Percentiles rank a stretch among this genome's conserved stretches.
phyloP scores from a whole-genome alignment of 306 rosid genomes.

The Nissolia schottii region DNA sequence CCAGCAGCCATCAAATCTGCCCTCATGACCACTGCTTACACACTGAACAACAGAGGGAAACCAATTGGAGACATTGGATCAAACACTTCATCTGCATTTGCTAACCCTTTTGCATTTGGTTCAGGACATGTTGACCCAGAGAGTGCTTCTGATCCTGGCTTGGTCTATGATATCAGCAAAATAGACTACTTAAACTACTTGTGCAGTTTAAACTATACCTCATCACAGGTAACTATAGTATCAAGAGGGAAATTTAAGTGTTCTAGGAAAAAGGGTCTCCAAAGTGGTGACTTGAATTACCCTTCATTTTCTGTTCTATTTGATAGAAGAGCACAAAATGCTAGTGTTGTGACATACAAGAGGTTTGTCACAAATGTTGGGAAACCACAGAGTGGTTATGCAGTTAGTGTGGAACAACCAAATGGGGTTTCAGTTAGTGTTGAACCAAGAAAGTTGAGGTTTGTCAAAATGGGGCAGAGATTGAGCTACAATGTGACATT shows the following conservation, averaged over 20 bases:
- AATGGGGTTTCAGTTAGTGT: constrained; percentile 41
- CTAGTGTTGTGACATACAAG: constrained; percentile 41
- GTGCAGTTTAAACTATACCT: constrained; percentile 52
- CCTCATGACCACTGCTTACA: constrained; percentile 68
- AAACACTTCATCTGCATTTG: constrained; percentile 24
- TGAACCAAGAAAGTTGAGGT: constrained; percentile 41
- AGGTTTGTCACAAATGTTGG: constrained; percentile 71
- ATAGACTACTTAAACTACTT: constrained; percentile 50
- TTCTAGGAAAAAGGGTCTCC: constrained; percentile 21
- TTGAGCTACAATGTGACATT: constrained; percentile 52
- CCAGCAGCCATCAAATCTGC: constrained; percentile 76
- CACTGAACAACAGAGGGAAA: constrained; percentile 38
- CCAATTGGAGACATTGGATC: constrained; percentile 41
- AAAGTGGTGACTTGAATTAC: constrained; percentile 57
- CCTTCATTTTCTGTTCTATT: constrained; percentile 63
- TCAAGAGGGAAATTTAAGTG: constrained; percentile 38
- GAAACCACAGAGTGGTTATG: constrained; percentile 36
- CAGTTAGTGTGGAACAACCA: constrained; percentile 44
- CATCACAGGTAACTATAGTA: constrained; percentile 51
- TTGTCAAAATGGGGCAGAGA: constrained; percentile 43
- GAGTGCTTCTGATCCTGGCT: constrained; percentile 63
- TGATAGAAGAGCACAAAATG: neutral
- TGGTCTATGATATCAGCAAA: constrained; percentile 51
- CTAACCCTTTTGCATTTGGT: constrained; percentile 58
- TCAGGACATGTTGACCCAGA: constrained; percentile 75